Conservation (phyloP, 2,329 filamentous ascomycete genomes). For the Seiridium unicorne region DNA sequence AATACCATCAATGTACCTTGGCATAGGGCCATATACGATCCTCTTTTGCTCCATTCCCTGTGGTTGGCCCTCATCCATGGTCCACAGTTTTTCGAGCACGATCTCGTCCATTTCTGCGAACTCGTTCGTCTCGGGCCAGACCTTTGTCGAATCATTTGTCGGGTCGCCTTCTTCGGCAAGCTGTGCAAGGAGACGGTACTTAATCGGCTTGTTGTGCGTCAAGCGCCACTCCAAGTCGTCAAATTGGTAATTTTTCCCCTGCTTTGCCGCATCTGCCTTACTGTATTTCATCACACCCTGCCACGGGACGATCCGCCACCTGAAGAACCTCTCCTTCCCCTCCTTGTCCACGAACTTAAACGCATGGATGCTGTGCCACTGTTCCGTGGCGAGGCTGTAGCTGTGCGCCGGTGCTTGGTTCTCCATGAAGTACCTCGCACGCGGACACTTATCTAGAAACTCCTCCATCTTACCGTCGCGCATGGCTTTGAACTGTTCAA, state of each 20-base stretch:
- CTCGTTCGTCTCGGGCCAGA: background rate
- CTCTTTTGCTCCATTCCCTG: background rate
- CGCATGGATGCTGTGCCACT: background rate
- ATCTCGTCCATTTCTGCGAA: background rate
- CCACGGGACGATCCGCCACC: background rate
- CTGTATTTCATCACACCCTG: background rate
- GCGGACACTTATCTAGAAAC: background rate
- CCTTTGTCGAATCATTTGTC: background rate
- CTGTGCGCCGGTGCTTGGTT: background rate
- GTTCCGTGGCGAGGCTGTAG: background rate
- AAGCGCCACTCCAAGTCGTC: background rate
- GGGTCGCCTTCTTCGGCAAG: background rate
- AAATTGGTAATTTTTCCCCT: background rate
- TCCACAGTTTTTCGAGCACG: background rate
- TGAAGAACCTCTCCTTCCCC: background rate
- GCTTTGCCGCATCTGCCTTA: background rate
- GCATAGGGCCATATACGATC: background rate
- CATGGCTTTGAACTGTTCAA: background rate
- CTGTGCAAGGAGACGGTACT: background rate
- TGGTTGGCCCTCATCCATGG: background rate
- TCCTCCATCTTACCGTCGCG: background rate
- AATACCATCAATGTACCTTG: background rate
- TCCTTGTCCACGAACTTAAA: background rate
- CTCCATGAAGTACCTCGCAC: background rate
- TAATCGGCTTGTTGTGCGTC: background rate